These are phyloP conservation scores for Gossypium raimondii DNA, from an alignment of 345 rosid species.

Conservation along the genomic window DNA sequence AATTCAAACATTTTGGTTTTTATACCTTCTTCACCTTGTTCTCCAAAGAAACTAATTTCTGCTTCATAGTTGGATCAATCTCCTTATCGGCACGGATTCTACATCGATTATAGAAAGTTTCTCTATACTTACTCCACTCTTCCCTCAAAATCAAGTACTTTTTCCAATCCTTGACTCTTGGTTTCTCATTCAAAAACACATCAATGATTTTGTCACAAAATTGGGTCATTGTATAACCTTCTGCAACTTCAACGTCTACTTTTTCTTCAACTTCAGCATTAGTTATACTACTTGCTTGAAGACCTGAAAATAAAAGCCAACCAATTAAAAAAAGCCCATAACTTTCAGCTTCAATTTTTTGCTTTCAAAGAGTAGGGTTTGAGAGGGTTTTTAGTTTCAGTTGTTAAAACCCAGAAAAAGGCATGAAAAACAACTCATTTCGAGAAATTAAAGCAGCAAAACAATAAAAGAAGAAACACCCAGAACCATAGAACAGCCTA, in stretches of 20 bases:
- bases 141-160: constrained; percentile 73
- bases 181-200: constrained; percentile 74
- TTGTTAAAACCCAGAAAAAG: not conserved
- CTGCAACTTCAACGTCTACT: constrained; percentile 56
- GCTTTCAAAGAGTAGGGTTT: constrained; percentile 3
- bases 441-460: not conserved
- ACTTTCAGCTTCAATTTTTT: not conserved
- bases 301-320: constrained; percentile 34
- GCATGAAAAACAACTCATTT: not conserved
- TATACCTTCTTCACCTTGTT: constrained; percentile 78
- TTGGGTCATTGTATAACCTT: constrained; percentile 65
- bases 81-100: constrained; percentile 48
- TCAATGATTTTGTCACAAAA: constrained; percentile 79
- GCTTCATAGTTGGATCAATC: constrained; percentile 48
- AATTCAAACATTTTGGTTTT: not conserved
- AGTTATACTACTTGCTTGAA: constrained; percentile 32
- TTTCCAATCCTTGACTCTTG: constrained; percentile 71
- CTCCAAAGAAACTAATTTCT: constrained; percentile 48
- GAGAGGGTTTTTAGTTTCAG: constrained; percentile 1
- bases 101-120: constrained; percentile 65
- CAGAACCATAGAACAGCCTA: constrained; percentile 1
- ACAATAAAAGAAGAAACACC: not conserved
- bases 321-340: not conserved
- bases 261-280: constrained; percentile 39
- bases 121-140: constrained; percentile 79